A percentile compares a stretch with the other conserved stretches of the same genome.
These are phyloP conservation scores for Stephania japonica DNA, from an alignment of 164 flowering plant genomes.

Conservation along the genomic window DNA sequence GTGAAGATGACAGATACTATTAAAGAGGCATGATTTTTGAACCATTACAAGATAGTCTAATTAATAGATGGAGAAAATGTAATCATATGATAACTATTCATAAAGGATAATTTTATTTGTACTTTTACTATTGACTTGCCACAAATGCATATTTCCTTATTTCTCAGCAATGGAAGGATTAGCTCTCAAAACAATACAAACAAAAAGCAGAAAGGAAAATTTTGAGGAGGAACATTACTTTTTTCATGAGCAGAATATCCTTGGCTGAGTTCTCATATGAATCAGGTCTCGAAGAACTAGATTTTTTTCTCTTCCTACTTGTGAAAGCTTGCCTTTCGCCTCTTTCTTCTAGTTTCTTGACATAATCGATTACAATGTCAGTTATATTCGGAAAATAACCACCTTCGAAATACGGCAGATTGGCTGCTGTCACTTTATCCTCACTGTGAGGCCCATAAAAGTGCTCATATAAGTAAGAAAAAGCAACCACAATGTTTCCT, in stretches of 20 bases:
- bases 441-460: slow-evolving; percentile 35
- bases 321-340: slow-evolving; percentile 16
- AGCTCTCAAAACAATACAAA: background rate
- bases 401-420: slow-evolving; percentile 71
- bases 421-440: slow-evolving; percentile 47
- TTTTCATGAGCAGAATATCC: slow-evolving; percentile 81
- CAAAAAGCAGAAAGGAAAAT: background rate
- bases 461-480: slow-evolving; percentile 45
- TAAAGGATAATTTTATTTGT: too few relatives aligned
- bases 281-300: slow-evolving; percentile 4
- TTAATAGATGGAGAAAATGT: background rate
- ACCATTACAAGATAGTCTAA: too few relatives aligned
- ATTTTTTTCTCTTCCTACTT: slow-evolving; percentile 17
- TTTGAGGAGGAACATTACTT: slow-evolving; percentile 40
- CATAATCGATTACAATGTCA: slow-evolving; percentile 29
- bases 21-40: too few relatives aligned
- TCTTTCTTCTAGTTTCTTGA: slow-evolving; percentile 23
- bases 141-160: background rate
- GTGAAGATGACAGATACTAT: too few relatives aligned
- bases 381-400: slow-evolving; percentile 51
- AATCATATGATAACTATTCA: too few relatives aligned
- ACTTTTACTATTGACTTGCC: background rate
- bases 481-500: slow-evolving; percentile 37
- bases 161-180: too few relatives aligned
- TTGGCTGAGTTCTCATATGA: slow-evolving; percentile 56